Base-by-base conservation (phyloP, 495 filamentous ascomycete species). In the Glonium stellatum region DNA sequence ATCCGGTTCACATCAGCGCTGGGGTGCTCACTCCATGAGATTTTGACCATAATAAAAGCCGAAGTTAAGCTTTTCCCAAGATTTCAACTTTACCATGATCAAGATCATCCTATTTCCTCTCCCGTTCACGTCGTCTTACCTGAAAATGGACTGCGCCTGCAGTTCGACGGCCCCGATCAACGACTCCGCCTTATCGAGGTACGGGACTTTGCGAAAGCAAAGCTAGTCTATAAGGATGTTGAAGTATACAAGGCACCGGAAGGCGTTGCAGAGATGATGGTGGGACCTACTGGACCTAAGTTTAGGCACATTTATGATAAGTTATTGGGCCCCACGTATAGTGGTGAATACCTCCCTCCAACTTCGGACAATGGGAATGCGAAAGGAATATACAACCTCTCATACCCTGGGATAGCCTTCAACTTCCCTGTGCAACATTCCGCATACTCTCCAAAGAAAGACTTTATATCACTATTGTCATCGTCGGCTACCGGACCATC, bases 91-190 rank as follows among this genome's bases (percentile, higher is more conserved):
- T 80, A 82, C 55, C 92, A 93, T 72, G 87, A 87, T 22, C 73
- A 82, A 6, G 71, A 74, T 15, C 75, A 86, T 13, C 93, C 93
- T 27, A 77, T 97, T 10, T 75, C 69, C n/a, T 78, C 83, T 5
- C 88, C 89, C 0, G 79, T 96, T 21, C 70, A 87, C 36, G 68
- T 98, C 31, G 79, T 77, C 39, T 82, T 97, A 11, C 88, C 90
- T 10, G 79, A 80, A 5, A 97, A 97, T 72, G 93, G 93, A 19
- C 66, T 98, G 25, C 88, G 92, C 12, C 75, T 97, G 51, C 89
- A 87, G 25, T 98, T 98, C 66, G 93, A 98, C 69, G 93, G 92
- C 0, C 85, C 90, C 2, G 90, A 96, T 66, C 93, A 98, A 73
- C 82, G 92, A 44, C 77, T 98, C 15, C 87, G 93, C 1, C 72